phyloP scores from a whole-genome alignment of 2,329 filamentous ascomycete genomes.

The Phyllosticta paracitricarpa region DNA sequence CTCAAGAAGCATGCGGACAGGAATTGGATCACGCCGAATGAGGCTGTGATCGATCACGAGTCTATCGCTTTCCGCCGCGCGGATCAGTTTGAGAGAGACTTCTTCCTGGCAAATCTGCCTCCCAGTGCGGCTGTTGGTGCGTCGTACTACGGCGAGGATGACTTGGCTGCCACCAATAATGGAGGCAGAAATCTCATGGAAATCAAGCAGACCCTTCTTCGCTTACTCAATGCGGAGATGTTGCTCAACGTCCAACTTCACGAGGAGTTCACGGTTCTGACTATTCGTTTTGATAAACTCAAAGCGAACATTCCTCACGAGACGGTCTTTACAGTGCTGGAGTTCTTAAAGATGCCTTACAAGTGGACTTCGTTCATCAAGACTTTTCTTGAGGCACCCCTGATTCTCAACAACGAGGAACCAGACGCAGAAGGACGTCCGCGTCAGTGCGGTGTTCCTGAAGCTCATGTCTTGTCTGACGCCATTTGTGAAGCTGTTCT shows the following conservation, averaged over 20 bases:
- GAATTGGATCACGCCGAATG: too few species aligned
- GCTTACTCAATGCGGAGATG: constrained; percentile 46
- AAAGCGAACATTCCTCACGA: constrained; percentile 20
- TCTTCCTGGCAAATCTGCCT: constrained; percentile 28
- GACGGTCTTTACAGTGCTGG: constrained; percentile 19
- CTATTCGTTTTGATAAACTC: constrained; percentile 43
- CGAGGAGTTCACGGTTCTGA: constrained; percentile 43
- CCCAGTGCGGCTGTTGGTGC: too few species aligned
- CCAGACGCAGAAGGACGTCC: constrained; percentile 32
- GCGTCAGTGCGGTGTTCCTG: constrained; percentile 49
- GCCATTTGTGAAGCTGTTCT: constrained; percentile 51
- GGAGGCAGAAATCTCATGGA: constrained; percentile 34
- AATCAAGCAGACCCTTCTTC: constrained; percentile 48
- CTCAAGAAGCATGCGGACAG: constrained; percentile 23
- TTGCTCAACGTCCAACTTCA: constrained; percentile 40
- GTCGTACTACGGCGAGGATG: constrained; percentile 20
- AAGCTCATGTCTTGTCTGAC: constrained; percentile 49
- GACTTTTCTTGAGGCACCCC: constrained; percentile 42
- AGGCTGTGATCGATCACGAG: too few species aligned
- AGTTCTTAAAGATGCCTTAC: constrained; percentile 19
- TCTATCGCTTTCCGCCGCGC: too few species aligned
- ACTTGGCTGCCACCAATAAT: constrained; percentile 41
- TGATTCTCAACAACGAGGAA: constrained; percentile 48
- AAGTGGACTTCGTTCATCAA: constrained; percentile 22
- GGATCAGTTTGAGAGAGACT: constrained; percentile 19